Percentiles rank a stretch among this genome's conserved stretches.
Evolutionary conservation across 2,329 filamentous ascomycete species (phyloP).

Genomic region (Helicocarpus griseus): DNA sequence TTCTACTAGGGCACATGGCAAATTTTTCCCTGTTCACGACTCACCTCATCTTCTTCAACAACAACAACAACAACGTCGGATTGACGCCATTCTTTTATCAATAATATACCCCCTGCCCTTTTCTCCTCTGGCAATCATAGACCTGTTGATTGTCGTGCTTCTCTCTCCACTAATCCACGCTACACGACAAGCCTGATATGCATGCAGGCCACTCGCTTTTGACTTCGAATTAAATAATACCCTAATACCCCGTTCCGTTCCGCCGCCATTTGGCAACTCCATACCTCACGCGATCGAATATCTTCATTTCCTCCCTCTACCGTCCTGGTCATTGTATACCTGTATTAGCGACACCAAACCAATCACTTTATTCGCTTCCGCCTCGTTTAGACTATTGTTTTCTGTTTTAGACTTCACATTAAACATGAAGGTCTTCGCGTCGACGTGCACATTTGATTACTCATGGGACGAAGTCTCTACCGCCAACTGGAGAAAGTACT

Average conservation of each 20-base stretch:
- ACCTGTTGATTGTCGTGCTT: too few species aligned
- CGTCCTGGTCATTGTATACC: background rate
- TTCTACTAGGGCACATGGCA: background rate
- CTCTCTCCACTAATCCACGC: too few species aligned
- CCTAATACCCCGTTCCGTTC: background rate
- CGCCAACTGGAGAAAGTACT: constrained; percentile 98
- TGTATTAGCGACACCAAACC: background rate
- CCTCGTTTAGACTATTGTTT: background rate
- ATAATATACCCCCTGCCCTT: too few species aligned
- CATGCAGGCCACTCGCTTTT: too few species aligned
- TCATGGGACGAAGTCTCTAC: constrained; percentile 97
- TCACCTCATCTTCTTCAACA: background rate
- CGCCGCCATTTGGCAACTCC: background rate
- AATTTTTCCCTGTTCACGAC: background rate
- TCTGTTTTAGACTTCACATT: background rate
- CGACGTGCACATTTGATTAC: constrained; percentile 84
- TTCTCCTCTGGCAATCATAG: background rate
- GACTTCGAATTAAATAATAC: too few species aligned
- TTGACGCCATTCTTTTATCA: background rate
- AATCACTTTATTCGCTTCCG: background rate
- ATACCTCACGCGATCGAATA: background rate
- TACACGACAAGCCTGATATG: too few species aligned
- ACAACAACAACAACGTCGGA: background rate
- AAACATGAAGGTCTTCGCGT: constrained; percentile 90
- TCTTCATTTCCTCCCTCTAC: background rate